Base-by-base conservation (phyloP, 352 stramenopile species). In the Elongisporangium anandrum region DNA sequence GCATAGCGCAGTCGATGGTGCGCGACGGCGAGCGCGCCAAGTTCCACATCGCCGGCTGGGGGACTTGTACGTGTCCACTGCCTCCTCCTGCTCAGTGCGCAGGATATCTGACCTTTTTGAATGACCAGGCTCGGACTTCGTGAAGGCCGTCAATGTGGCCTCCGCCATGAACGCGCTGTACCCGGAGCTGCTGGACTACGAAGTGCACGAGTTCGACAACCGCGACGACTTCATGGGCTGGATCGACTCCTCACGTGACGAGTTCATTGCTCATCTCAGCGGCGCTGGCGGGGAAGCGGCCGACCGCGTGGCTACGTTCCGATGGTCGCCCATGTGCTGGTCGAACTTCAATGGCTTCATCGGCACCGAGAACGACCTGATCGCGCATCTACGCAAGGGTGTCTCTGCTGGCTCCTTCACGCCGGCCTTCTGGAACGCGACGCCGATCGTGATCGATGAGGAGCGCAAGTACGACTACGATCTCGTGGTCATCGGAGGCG, bases 401-500 rank as follows among this genome's bases (percentile, higher is more conserved):
- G 62, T 81, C 16, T 61, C 67, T 16, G 62, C 61, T 38, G 59
- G 57, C n/a, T 20, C 57, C 62, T 20, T 21, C 47, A 45, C 34
- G 6, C 45, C 57, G 2, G 13, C 59, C 1, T 34, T 20, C 3
- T 50, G 29, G n/a, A 61, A 54, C 9, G 19, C 51, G 9, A 48
- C 57, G 3, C 56, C 68, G 24, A 54, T 52, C 17, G 69, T 66
- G 50, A 55, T 55, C 8, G 66, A 70, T 41, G 68, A 76, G 5
- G 63, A 71, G 10, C 54, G 48, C 20, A 77, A 23, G 64, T 94
- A 90, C 61, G 85, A 94, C 75, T 94, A 88, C 54, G 85, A 94
- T 53, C 57, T 92, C n/a, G 66, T 92, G 22, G 85, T 94, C 24
- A 92, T 94, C 59, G 85, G 85, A 47, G 85, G 85, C 34, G 85